A percentile compares a stretch with the other conserved stretches of the same genome.
phyloP scores from a whole-genome alignment of 208 protist genomes.

The Crithidia sp. region DNA sequence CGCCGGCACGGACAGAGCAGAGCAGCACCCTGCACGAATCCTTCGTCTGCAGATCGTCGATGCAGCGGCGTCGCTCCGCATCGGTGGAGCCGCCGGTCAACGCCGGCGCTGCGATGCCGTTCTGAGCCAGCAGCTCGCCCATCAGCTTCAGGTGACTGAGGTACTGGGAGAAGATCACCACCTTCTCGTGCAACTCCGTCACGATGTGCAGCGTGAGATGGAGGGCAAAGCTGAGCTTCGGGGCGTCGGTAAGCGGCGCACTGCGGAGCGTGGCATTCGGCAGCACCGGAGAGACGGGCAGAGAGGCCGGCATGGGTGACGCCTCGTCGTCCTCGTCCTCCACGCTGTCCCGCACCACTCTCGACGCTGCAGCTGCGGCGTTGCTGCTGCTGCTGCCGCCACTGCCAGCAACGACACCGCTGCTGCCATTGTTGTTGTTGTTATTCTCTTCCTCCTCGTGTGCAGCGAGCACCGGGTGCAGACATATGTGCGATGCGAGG shows the following conservation, averaged over 20 bases:
- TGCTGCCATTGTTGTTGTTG: not conserved
- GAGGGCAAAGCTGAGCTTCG: constrained; percentile 72
- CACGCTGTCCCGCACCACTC: not conserved
- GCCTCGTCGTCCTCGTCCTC: constrained; percentile 30
- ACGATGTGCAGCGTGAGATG: constrained; percentile 61
- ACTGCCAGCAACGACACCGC: too few relatives aligned
- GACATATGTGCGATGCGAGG: constrained; percentile 73
- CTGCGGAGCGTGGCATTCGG: constrained; percentile 4
- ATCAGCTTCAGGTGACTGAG: constrained; percentile 65
- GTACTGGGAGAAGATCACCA: constrained; percentile 85
- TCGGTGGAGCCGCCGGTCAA: constrained; percentile 51
- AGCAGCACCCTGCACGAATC: constrained; percentile 68
- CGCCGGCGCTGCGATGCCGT: constrained; percentile 29
- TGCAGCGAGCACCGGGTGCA: constrained; percentile 49
- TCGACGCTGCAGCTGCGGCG: not conserved
- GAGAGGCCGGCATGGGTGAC: not conserved
- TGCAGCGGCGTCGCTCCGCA: constrained; percentile 47
- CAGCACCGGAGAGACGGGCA: constrained; percentile 7
- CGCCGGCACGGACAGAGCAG: constrained; percentile 92
- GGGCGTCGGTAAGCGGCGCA: constrained; percentile 50
- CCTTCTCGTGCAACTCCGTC: constrained; percentile 58
- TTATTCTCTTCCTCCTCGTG: constrained; percentile 8
- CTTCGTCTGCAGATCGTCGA: constrained; percentile 72
- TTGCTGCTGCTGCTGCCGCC: too few relatives aligned
- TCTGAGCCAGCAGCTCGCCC: constrained; percentile 36